Evolutionary conservation across 1,139 yeast genomes (phyloP).

Genomic region (Suhomyces bolitotheri): DNA sequence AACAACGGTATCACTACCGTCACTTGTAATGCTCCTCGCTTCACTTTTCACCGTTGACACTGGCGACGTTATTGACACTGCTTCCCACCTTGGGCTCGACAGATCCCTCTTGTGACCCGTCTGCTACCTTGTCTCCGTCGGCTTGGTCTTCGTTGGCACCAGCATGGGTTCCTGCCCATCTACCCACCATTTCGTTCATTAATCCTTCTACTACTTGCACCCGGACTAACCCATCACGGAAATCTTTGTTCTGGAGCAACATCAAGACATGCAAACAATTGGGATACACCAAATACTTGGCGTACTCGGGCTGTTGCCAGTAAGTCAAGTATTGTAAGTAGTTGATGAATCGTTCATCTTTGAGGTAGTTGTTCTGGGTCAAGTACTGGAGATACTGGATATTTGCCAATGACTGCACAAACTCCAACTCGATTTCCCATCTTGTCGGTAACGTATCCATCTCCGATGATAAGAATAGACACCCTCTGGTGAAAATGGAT

Average conservation of each 20-base stretch:
- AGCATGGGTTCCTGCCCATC: constrained; percentile 53
- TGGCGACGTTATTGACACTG: too few species aligned
- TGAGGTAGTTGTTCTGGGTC: constrained; percentile 71
- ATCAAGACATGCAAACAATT: constrained; percentile 69
- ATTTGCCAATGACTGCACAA: constrained; percentile 79
- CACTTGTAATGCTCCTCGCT: too few species aligned
- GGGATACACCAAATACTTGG: constrained; percentile 69
- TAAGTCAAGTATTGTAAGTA: constrained; percentile 70
- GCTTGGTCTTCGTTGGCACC: constrained; percentile 4
- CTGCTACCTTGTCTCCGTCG: background rate
- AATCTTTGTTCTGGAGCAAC: constrained; percentile 55
- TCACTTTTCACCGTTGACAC: too few species aligned
- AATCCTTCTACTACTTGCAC: constrained; percentile 59
- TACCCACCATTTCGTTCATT: constrained; percentile 75
- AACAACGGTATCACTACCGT: too few species aligned
- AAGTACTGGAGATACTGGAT: constrained; percentile 72
- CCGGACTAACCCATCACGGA: constrained; percentile 54
- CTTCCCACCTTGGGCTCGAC: too few species aligned
- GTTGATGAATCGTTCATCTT: constrained; percentile 59
- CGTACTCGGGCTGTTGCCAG: constrained; percentile 70
- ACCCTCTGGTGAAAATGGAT: too few species aligned
- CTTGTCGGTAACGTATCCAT: constrained; percentile 53
- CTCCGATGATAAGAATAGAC: too few species aligned
- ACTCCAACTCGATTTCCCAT: constrained; percentile 83
- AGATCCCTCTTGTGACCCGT: too few species aligned